Evolutionary conservation across 2,329 filamentous ascomycete genomes (phyloP).

Genomic region (Hymenoscyphus albidus): DNA sequence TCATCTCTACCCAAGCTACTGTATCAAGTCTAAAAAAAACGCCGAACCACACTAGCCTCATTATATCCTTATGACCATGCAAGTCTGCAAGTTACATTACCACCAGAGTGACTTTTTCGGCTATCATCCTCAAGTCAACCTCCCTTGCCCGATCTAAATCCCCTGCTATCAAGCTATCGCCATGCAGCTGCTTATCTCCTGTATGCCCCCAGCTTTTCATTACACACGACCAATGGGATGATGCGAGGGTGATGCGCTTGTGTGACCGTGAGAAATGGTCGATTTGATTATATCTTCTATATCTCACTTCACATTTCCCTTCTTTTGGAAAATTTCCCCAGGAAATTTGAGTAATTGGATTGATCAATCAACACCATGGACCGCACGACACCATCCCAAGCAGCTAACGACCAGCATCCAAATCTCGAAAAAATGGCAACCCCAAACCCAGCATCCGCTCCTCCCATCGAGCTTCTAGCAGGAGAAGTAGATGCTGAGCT

Average conservation of each 20-base stretch:
- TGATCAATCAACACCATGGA: constrained; percentile 10
- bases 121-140: constrained; percentile 8
- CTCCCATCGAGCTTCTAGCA: constrained; percentile 24
- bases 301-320: background rate
- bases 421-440: constrained; percentile 28
- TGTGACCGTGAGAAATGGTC: constrained; percentile 13
- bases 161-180: constrained; percentile 14
- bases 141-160: constrained; percentile 12
- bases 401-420: constrained; percentile 8
- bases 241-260: background rate
- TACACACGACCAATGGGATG: constrained; percentile 19
- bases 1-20: too few relatives aligned
- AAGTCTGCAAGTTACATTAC: background rate
- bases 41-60: background rate
- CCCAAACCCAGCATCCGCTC: constrained; percentile 16
- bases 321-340: background rate
- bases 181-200: constrained; percentile 23
- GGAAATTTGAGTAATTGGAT: too few relatives aligned
- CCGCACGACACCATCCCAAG: constrained; percentile 2
- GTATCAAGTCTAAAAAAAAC: background rate
- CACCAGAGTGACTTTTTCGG: background rate
- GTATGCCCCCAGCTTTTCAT: constrained; percentile 8
- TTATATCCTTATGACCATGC: background rate
- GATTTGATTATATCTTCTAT: background rate
- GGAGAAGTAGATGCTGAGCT: constrained; percentile 35